These are phyloP conservation scores for Pichia sp. DNA, from an alignment of 1,139 yeast genomes.

Conservation along the genomic window DNA sequence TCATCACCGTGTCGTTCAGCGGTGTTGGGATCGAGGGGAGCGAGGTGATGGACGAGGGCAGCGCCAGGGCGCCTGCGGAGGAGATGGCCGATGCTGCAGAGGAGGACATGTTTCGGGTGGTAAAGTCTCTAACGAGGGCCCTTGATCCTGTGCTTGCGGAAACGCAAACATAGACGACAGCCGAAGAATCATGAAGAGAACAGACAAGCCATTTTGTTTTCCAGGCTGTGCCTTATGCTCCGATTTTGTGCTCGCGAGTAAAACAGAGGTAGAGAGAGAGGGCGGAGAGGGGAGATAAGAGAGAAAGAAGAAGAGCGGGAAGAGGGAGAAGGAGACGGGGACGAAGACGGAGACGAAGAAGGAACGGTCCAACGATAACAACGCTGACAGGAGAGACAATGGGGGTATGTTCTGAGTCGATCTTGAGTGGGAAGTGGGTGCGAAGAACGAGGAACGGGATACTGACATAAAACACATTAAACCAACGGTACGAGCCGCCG, in stretches of 20 bases:
- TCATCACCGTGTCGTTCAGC: neutral
- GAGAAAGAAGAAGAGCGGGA: too few species aligned
- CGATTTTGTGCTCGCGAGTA: neutral
- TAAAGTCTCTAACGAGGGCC: too few species aligned
- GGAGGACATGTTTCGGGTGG: neutral
- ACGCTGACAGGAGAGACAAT: neutral
- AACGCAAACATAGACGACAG: too few species aligned
- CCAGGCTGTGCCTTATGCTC: neutral
- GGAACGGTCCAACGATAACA: too few species aligned
- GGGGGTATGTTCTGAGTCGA: neutral
- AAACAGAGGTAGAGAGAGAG: neutral
- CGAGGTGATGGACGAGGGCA: slow-evolving; percentile 7
- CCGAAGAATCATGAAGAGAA: neutral
- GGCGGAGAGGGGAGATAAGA: neutral
- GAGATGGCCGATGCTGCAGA: neutral
- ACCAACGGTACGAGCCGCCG: neutral
- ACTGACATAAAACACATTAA: neutral
- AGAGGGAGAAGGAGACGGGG: too few species aligned
- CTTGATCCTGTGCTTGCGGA: neutral
- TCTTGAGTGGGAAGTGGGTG: neutral
- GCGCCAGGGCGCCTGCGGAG: neutral
- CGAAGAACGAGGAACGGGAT: neutral
- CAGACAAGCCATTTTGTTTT: neutral
- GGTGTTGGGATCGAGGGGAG: slow-evolving; percentile 10
- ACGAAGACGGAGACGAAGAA: neutral